Percentiles rank a stretch among this genome's conserved stretches.
These are phyloP conservation scores for Ascochyta rabiei DNA, from an alignment of 2,329 filamentous ascomycete genomes.

Conservation along the genomic window DNA sequence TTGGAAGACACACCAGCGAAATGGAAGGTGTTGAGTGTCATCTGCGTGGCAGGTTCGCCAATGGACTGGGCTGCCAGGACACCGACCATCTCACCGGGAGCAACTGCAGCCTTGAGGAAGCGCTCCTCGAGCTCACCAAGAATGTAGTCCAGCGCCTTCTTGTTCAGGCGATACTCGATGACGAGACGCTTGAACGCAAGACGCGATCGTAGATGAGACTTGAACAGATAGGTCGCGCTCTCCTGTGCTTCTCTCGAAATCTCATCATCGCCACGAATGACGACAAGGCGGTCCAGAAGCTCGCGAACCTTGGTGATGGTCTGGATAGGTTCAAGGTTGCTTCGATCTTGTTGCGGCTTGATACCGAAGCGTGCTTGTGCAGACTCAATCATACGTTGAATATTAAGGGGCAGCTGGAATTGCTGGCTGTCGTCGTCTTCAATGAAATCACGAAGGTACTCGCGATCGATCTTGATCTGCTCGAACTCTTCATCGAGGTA, in stretches of 20 bases:
- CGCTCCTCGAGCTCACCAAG: constrained; percentile 88
- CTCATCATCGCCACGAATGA: constrained; percentile 83
- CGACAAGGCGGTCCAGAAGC: constrained; percentile 76
- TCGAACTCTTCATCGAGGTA: constrained; percentile 91
- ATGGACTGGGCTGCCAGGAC: constrained; percentile 98
- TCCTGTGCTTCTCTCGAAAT: constrained; percentile 86
- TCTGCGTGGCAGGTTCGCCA: constrained; percentile 97
- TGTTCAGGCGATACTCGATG: constrained; percentile 82
- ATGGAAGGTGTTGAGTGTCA: constrained; percentile 99
- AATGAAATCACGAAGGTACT: constrained; percentile 70
- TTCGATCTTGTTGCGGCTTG: constrained; percentile 75
- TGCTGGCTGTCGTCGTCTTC: constrained; percentile 77
- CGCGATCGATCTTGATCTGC: constrained; percentile 73
- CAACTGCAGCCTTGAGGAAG: constrained; percentile 84
- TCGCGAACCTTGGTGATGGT: constrained; percentile 80
- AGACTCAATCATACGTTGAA: constrained; percentile 87
- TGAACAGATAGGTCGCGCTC: constrained; percentile 90
- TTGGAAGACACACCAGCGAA: constrained; percentile 99
- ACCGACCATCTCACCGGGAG: constrained; percentile 97
- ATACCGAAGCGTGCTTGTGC: constrained; percentile 91
- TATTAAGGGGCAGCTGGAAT: constrained; percentile 92
- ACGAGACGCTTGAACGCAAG: constrained; percentile 94
- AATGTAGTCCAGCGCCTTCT: constrained; percentile 89
- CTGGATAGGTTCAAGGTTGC: constrained; percentile 86
- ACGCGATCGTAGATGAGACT: constrained; percentile 85